Conservation (phyloP, 129 eudicot species). For the Mikania micrantha region DNA sequence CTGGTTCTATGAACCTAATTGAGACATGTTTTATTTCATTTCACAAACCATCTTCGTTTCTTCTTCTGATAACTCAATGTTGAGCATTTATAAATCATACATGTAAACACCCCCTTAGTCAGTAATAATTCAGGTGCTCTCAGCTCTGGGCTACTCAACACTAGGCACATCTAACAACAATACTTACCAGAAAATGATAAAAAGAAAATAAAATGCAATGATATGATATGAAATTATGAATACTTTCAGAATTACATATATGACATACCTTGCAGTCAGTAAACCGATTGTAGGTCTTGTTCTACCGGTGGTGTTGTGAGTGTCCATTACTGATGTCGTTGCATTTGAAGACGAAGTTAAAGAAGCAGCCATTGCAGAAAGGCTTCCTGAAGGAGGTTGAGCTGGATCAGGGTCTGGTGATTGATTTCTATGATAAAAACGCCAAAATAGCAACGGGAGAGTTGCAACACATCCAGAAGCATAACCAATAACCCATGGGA, state of each 20-base stretch:
- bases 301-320: not conserved
- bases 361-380: too few relatives aligned
- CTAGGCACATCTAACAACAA: not conserved
- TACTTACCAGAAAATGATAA: not conserved
- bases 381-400: too few relatives aligned
- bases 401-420: not conserved
- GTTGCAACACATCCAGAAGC: slow-evolving; percentile 85
- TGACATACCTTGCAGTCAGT: too few relatives aligned
- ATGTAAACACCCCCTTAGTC: not conserved
- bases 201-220: not conserved
- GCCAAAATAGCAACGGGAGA: slow-evolving; percentile 25
- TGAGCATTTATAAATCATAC: not conserved
- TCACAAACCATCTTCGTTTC: not conserved
- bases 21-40: not conserved
- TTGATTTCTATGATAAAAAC: too few relatives aligned
- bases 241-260: not conserved
- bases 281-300: too few relatives aligned
- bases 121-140: not conserved
- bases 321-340: too few relatives aligned
- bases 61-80: not conserved
- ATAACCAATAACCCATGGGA: slow-evolving; percentile 83
- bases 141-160: not conserved
- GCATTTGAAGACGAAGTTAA: too few relatives aligned
- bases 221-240: not conserved
- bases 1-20: not conserved